Base-by-base conservation (phyloP, 169 alveolate genomes). In the Plasmodium coatneyi region DNA sequence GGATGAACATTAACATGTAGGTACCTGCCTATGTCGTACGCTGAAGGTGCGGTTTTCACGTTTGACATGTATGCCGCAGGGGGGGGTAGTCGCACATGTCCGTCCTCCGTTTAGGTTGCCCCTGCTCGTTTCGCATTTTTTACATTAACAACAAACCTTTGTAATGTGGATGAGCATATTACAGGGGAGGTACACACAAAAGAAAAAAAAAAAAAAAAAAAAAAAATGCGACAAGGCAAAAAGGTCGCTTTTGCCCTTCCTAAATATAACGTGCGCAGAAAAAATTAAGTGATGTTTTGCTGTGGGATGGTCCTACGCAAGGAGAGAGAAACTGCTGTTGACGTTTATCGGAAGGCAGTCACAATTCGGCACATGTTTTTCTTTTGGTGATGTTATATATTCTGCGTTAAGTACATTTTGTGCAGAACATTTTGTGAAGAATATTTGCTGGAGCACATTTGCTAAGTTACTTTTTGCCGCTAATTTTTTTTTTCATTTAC, bases 141-240 rank as follows among this genome's bases (percentile, higher is more conserved):
- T 66, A 66, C 76, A 66, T 66, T 66, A 66, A 66, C 76, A 66
- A 66, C 34, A 19, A 66, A 25, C 25, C 76, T 66, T 66, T 19
- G 30, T 66, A 19, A 19, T 66, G 76, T 28, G n/a, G 19, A 16
- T 7, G 76, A 36, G 30, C 76, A 66, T 66, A n/a, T 28, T 66
- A 22, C 36, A 66, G 36, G 25, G 30, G 36, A 66, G 76, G 76
- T 66, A 66, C 76, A 66, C 36, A 66, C 25, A 66, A 66, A 66
- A 39, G 22, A 66, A 66, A 66, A 66, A 66, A 66, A 66, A 66
- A 66, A 66, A 66, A 66, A 66, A 66, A 66, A 66, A 66, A 66
- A 66, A 66, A 22, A 22, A 60, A 60, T n/a, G 1, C 41, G 76
- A 66, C n/a, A 66, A 16, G 36, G 36, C 76, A 19, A 22, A 66